Conservation (phyloP, 257 asterid species). For the Prunella vulgaris region DNA sequence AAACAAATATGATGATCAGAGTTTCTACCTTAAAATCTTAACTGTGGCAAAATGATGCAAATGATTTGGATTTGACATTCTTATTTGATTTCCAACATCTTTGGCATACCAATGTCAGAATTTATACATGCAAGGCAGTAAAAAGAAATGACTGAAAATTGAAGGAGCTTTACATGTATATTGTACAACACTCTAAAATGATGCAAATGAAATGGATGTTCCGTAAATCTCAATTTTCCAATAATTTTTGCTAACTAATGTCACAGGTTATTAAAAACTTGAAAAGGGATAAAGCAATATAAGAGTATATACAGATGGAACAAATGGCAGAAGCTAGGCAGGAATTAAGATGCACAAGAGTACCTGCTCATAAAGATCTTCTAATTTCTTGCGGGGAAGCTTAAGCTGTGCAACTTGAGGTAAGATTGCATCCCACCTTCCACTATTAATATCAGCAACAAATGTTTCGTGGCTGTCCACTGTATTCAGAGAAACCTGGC, state of each 20-base stretch:
- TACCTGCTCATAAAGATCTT: conserved; percentile 97
- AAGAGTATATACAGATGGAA: conserved; percentile 5
- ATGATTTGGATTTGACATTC: not conserved
- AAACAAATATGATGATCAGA: not conserved
- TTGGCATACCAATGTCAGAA: not conserved
- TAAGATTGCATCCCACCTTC: conserved; percentile 98
- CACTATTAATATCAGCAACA: conserved; percentile 83
- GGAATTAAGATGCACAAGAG: conserved; percentile 3
- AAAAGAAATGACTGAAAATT: not conserved
- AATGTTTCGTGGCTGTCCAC: conserved; percentile 94
- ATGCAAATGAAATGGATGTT: not conserved
- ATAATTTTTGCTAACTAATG: not conserved
- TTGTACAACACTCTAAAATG: not conserved
- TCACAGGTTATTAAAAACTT: not conserved
- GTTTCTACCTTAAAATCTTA: not conserved
- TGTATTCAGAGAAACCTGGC: conserved; percentile 94
- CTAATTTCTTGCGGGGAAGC: conserved; percentile 86
- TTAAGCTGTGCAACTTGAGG: conserved; percentile 95
- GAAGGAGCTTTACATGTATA: not conserved
- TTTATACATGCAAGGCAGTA: not conserved
- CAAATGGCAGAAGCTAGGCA: conserved; percentile 6
- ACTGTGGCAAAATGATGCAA: not conserved
- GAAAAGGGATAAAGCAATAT: not conserved
- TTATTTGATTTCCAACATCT: not conserved
- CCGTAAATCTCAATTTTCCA: not conserved